These are phyloP conservation scores for Cercospora beticola DNA, from an alignment of 2,329 filamentous ascomycete species.

Conservation along the genomic window DNA sequence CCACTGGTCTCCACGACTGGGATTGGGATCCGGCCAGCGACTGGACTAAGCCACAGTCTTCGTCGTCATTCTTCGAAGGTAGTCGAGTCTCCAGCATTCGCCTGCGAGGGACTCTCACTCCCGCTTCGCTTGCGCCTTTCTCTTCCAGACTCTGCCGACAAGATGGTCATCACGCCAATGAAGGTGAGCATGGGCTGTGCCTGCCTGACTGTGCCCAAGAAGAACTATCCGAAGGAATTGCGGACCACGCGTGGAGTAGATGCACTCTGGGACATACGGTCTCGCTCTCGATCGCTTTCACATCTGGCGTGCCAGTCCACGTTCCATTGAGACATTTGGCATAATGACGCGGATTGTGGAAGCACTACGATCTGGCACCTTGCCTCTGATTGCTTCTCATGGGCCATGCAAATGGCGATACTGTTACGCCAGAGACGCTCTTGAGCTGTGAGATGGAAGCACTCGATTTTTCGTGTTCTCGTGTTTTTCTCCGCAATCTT, in stretches of 20 bases:
- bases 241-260: neutral
- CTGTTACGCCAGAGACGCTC: neutral
- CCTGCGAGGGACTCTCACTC: neutral
- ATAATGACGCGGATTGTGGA: neutral
- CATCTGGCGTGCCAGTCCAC: neutral
- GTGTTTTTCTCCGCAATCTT: neutral
- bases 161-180: neutral
- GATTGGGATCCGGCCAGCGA: neutral
- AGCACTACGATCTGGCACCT: neutral
- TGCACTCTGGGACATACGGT: neutral
- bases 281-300: neutral
- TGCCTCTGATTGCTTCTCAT: neutral
- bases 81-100: neutral
- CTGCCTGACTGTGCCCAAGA: neutral
- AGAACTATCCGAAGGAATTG: neutral
- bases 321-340: neutral
- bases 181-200: neutral
- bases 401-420: neutral
- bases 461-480: neutral
- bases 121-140: neutral
- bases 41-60: neutral
- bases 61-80: neutral
- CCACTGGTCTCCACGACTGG: neutral
- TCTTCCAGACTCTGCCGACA: neutral
- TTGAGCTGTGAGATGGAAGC: neutral